A percentile compares a stretch with the other conserved stretches of the same genome.
Evolutionary conservation across 2,329 filamentous ascomycete genomes (phyloP).

Genomic region (Neofusicoccum umdonicola): DNA sequence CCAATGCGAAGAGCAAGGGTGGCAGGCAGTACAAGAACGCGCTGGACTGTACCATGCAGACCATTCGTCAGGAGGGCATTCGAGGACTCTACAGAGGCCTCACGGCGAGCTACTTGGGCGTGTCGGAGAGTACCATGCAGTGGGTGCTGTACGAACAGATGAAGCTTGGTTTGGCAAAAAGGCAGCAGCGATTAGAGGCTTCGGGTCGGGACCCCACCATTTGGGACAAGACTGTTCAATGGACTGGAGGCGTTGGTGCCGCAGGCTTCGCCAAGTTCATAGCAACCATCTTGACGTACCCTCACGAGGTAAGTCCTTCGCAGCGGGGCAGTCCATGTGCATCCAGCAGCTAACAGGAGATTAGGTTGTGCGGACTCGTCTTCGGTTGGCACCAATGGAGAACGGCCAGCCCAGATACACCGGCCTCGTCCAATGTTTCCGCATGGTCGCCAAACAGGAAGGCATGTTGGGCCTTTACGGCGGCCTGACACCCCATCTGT

Average conservation of each 20-base stretch:
- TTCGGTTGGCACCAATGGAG: conserved; percentile 78
- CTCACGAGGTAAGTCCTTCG: conserved; percentile 69
- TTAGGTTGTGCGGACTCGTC: conserved; percentile 74
- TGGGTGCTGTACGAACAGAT: conserved; percentile 94
- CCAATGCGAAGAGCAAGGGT: conserved; percentile 60
- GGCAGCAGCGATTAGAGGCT: conserved; percentile 58
- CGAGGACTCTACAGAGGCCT: conserved; percentile 84
- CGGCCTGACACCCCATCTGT: conserved; percentile 84
- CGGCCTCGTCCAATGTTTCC: conserved; percentile 84
- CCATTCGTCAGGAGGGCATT: conserved; percentile 75
- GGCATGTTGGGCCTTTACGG: conserved; percentile 84
- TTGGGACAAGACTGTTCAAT: conserved; percentile 74
- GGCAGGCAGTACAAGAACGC: conserved; percentile 80
- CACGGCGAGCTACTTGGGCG: conserved; percentile 86
- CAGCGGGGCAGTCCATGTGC: neutral
- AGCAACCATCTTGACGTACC: conserved; percentile 82
- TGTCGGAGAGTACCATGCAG: conserved; percentile 85
- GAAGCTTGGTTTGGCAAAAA: conserved; percentile 68
- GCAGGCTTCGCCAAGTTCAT: conserved; percentile 84
- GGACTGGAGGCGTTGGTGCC: conserved; percentile 74
- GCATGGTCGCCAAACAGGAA: conserved; percentile 82
- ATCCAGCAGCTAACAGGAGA: neutral
- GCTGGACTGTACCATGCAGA: conserved; percentile 81
- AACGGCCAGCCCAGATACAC: conserved; percentile 79
- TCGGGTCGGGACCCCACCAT: conserved; percentile 61